Evolutionary conservation across 176 grass and related monocot species (phyloP), one percentile per base, ranked within the genome.

Genomic region (Triticum urartu): DNA sequence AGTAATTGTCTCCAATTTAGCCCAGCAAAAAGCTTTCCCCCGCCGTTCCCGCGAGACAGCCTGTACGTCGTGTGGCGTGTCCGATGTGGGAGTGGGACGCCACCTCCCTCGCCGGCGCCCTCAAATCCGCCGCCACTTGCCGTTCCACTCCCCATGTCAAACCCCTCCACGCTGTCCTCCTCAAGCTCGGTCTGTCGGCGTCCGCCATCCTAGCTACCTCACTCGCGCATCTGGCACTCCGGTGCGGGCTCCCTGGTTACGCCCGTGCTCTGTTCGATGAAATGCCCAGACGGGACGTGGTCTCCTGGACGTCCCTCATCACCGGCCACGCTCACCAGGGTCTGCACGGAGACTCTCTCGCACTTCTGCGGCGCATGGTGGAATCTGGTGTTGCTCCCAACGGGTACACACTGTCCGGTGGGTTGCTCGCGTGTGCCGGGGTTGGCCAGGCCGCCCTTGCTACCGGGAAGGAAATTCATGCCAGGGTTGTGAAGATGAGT

Each of bases 241-340:
- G 89, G 21, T 80, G 88, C 50, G 86, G 89, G 3, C 67, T 85
- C 20, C 43, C 87, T 7, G 38, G 2, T 4, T 85, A 91, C 20
- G 83, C 92, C 12, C 74, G 75, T 6, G 33, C 2, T 12, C 12
- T 93, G 86, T 93, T 93, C 82, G 83, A 91, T 79, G 92, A 88
- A 86, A 88, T 77, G 88, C 88, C 89, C 20, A 52, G 13, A 2
- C 86, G 21, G 38, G 89, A 93, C 52, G 88, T 93, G 30, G 89
- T 91, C 75, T 87, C 88, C 30, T 93, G 92, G 92, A 93, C 88
- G 79, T 86, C 92, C 30, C 86, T 93, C 79, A 22, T 93, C 67
- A 83, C 87, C 11, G 92, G 92, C 74, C 86, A 91, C 74, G 74
- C 88, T 13, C 88, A 85, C 38, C 88, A 88, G 38, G 82, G 92